Conservation (phyloP, 495 filamentous ascomycete species). For the Paragyromitra xinjiangensis region DNA sequence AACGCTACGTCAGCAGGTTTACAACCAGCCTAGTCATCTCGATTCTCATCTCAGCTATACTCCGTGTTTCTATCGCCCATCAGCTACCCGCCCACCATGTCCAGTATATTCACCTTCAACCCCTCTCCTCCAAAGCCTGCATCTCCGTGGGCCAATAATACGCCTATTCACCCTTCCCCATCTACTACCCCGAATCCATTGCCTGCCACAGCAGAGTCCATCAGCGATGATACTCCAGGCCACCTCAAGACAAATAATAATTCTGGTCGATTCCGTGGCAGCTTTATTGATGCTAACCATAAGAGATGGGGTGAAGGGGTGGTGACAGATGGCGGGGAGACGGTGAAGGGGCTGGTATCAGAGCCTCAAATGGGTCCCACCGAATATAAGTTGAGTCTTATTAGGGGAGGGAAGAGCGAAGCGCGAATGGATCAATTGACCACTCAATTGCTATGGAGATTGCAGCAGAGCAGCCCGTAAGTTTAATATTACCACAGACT, state of each 20-base stretch:
- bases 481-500: slow-evolving; percentile 62
- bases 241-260: slow-evolving; percentile 58
- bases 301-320: slow-evolving; percentile 61
- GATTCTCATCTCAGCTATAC: slow-evolving; percentile 3
- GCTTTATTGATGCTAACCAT: slow-evolving; percentile 55
- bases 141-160: slow-evolving; percentile 75
- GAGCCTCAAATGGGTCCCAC: slow-evolving; percentile 94
- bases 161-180: slow-evolving; percentile 44
- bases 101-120: slow-evolving; percentile 95
- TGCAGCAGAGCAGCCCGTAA: slow-evolving; percentile 93
- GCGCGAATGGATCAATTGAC: slow-evolving; percentile 85
- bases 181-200: slow-evolving; percentile 34
- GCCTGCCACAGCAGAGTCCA: slow-evolving; percentile 17
- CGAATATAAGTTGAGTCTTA: slow-evolving; percentile 96
- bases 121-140: slow-evolving; percentile 84
- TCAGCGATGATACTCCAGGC: slow-evolving; percentile 56
- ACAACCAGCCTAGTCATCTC: slow-evolving; percentile 1
- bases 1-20: slow-evolving; percentile 37
- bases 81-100: slow-evolving; percentile 67
- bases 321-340: slow-evolving; percentile 76
- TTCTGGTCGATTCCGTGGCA: slow-evolving; percentile 54
- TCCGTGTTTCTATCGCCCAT: slow-evolving; percentile 4
- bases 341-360: slow-evolving; percentile 72
- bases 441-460: slow-evolving; percentile 91
- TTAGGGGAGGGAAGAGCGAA: slow-evolving; percentile 80